Percentiles rank a stretch among this genome's conserved stretches.
phyloP scores from a whole-genome alignment of 345 rosid species.

The Bretschneidera sinensis region DNA sequence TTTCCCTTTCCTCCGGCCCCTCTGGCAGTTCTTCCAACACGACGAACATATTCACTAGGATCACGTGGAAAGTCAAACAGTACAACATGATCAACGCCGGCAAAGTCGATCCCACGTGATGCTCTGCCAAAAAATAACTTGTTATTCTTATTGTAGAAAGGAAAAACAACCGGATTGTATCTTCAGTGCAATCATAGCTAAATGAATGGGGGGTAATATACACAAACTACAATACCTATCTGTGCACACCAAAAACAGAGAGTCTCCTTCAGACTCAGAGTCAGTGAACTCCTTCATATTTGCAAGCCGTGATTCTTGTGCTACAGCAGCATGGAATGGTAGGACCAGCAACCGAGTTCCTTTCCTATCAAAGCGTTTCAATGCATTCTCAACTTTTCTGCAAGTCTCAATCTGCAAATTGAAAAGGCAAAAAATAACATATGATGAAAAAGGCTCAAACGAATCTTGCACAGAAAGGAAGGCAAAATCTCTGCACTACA shows the following conservation, averaged over 20 bases:
- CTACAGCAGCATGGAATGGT: constrained; percentile 84
- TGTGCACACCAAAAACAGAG: constrained; percentile 73
- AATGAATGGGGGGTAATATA: not conserved
- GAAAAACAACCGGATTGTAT: too few species aligned
- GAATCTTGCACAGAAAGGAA: not conserved
- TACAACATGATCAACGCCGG: constrained; percentile 74
- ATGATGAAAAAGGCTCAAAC: not conserved
- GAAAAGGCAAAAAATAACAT: not conserved
- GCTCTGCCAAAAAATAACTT: constrained; percentile 45
- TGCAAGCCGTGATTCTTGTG: constrained; percentile 56
- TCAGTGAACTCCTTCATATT: constrained; percentile 76
- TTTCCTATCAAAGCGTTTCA: constrained; percentile 71
- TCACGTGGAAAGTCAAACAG: constrained; percentile 89
- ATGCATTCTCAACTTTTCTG: constrained; percentile 86
- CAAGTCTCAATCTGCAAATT: constrained; percentile 81
- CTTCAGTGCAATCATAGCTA: not conserved
- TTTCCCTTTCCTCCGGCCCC: constrained; percentile 87
- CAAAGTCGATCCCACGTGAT: constrained; percentile 81
- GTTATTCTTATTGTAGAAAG: not conserved
- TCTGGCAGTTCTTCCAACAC: constrained; percentile 96
- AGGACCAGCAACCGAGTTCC: constrained; percentile 47
- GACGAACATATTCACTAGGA: constrained; percentile 89
- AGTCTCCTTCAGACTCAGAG: constrained; percentile 34
- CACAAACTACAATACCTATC: constrained; percentile 49
- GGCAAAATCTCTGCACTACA: not conserved